Evolutionary conservation across 208 protist species (phyloP), one percentile per base, ranked within the genome.

Genomic region (Trypanosoma vivax): DNA sequence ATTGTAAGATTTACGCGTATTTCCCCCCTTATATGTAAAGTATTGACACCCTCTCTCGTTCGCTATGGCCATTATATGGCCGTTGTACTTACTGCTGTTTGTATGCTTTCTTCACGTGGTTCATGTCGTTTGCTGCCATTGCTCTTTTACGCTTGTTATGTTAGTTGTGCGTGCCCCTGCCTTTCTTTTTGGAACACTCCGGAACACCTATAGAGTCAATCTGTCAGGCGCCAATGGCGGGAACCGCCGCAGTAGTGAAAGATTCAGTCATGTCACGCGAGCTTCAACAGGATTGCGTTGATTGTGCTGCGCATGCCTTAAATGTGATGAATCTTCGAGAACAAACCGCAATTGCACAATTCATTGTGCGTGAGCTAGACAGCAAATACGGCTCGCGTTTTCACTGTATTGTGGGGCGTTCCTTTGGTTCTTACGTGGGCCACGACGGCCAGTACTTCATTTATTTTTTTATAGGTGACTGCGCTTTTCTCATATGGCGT

Each of bases 331-430:
- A 73, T 11, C 60, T 93, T 28, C 28, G 39, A 3, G 83, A 90
- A 39, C 98, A 99, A 65, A 99, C 97, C 43, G 97, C 99, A 65
- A 97, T 99, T 50, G 98, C 99, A 0, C 92, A 96, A 35, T 98
- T 98, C 70, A 99, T 99, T 46, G 99, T 99, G 79, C 97, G 97
- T 65, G 96, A 98, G 55, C 86, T 98, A 18, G 96, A 99, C 72
- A 92, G 89, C 50, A 99, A 98, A 73, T 98, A 99, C 76, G 91
- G 96, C 62, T 88, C 93, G 5, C 97, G 96, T 29, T 99, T 98
- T 97, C 98, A 99, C 72, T 99, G 96, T 82, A 96, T 99, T 59
- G 98, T 99, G 7, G 99, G 99, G 19, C 88, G 97, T 59, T 99
- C 97, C 67, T 99, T 99, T 75, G 99, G 98, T 42, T 98, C 98